A percentile compares a stretch with the other conserved stretches of the same genome.
phyloP scores from a whole-genome alignment of 768 basidiomycete genomes.

The Lentinula edodes region DNA sequence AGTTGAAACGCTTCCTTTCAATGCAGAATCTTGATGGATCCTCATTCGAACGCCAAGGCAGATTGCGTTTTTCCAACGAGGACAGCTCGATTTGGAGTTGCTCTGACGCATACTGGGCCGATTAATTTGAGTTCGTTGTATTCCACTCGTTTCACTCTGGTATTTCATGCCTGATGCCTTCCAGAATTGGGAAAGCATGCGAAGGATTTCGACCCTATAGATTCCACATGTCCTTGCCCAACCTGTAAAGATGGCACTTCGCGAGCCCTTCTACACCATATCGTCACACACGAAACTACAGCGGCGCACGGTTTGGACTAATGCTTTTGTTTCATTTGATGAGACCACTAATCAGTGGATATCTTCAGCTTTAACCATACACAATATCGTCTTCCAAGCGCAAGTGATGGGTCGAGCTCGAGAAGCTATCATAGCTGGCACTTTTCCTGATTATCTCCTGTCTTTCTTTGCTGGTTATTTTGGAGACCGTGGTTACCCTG shows the following conservation, averaged over 20 bases:
- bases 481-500: conserved; percentile 70
- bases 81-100: conserved; percentile 88
- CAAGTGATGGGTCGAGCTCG: conserved; percentile 82
- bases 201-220: conserved; percentile 66
- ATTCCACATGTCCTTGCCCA: conserved; percentile 78
- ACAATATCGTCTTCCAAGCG: conserved; percentile 84
- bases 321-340: conserved; percentile 11
- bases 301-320: conserved; percentile 70
- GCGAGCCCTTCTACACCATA: conserved; percentile 72
- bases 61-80: conserved; percentile 94
- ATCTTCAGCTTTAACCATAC: conserved; percentile 65
- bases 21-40: not conserved
- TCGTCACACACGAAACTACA: conserved; percentile 72
- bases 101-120: conserved; percentile 76
- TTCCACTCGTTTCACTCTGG: not conserved
- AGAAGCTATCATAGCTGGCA: conserved; percentile 71
- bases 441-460: conserved; percentile 73
- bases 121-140: conserved; percentile 66
- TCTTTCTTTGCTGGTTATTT: conserved; percentile 79
- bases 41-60: conserved; percentile 62
- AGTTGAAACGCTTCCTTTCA: conserved; percentile 4
- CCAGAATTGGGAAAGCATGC: conserved; percentile 67
- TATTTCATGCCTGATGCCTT: not conserved
- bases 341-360: conserved; percentile 7
- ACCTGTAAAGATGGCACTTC: conserved; percentile 67